Base-by-base conservation (phyloP, 345 rosid species). In the Durio zibethinus region DNA sequence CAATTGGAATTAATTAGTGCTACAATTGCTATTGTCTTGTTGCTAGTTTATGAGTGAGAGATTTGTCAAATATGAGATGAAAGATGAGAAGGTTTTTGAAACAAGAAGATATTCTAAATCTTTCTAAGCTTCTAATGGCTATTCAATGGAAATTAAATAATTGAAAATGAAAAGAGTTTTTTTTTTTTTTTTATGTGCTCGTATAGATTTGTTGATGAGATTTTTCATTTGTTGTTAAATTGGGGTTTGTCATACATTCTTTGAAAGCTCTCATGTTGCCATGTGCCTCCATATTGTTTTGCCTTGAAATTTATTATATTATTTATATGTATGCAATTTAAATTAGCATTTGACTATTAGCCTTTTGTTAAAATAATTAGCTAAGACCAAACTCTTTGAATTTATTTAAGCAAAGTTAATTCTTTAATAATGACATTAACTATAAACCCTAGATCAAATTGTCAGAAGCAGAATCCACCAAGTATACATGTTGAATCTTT, bases 141-240 rank as follows among this genome's bases (percentile, higher is more conserved):
- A 31, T n/a, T 85, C 71, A 64, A 80, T 76, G 60, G 43, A 31
- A 71, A 71, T 79, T 59, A 31, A 52, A 52, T 53, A 80, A 53
- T 76, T 18, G 66, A 66, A 66, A 52, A 54, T 23, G 5, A 27
- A 61, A 60, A 52, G 45, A 54, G 2, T 9, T 7, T 64, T 73
- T 76, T 0, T 63, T 72, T 43, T 9, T 8, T 8, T 61, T 1
- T 20, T 10, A 68, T 82, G 57, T 56, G 73, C 76, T 47, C 73
- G n/a, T 68, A 40, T 83, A 83, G 84, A 87, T 84, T 79, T 81
- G 45, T 80, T 76, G 54, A 80, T 78, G 67, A 78, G 84, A 84
- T 85, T 84, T 84, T 83, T 40, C 29, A 36, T 53, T 54, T 59
- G 79, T 65, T 23, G 76, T 75, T 61, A 67, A 56, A 27, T 47